Base-by-base conservation (phyloP, 331 rosid species). In the Phaseolus coccineus region DNA sequence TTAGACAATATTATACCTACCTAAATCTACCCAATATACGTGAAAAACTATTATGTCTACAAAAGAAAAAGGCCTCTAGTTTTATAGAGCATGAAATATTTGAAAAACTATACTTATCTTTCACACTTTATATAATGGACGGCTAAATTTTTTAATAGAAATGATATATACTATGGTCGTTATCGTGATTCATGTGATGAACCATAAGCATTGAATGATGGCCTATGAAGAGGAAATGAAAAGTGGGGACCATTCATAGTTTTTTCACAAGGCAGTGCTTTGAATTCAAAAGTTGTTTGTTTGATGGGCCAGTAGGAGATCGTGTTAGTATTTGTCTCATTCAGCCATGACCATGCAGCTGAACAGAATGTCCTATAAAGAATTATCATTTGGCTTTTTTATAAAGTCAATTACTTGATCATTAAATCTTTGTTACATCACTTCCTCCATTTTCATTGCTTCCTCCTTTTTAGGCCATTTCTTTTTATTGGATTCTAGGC, bases 111-210 rank as follows among this genome's bases (percentile, higher is more conserved):
- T 3, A n/a, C 50, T 33, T 37, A 8, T 9, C 50, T 65, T 37
- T 65, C 71, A 66, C 8, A 66, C 33, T 39, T 65, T 40, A 66
- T 58, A 33, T 12, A 64, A 52, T 51, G 78, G 75, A 48, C 65
- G 76, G 57, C 9, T 69, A 19, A 5, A 40, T 57, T 77, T 6
- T 69, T 51, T 15, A 1, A 47, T 6, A 53, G 27, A n/a, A 24
- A 16, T 8, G 69, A 40, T 64, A 46, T 19, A 53, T 22, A 25
- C 16, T 37, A 31, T 73, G 69, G 22, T 55, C 10, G 31, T 61
- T 69, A 35, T 52, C 74, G 70, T 61, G 68, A 82, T 82, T 76
- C 85, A 63, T 42, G 77, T 25, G 83, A 78, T 46, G 15, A 69
- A 42, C 59, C 68, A 65, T n/a, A 77, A 35, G 63, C 58, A 77